Percentiles rank a stretch among this genome's conserved stretches.
phyloP scores from a whole-genome alignment of 495 filamentous ascomycete genomes.

The Tuber brumale region DNA sequence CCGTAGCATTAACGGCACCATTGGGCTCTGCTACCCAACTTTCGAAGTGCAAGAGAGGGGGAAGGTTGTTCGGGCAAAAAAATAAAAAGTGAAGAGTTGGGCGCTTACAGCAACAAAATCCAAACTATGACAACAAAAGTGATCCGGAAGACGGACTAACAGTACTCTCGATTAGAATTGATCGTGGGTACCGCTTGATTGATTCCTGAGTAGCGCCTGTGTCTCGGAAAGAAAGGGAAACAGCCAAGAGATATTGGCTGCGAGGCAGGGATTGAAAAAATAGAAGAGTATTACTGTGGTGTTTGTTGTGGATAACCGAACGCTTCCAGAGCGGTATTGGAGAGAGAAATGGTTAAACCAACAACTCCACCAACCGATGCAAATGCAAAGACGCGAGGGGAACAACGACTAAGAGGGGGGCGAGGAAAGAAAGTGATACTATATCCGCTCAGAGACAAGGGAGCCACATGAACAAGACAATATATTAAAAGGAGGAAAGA shows the following conservation, averaged over 20 bases:
- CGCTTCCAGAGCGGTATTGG: constrained; percentile 1
- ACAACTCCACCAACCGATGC: constrained; percentile 2
- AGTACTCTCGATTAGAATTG: background rate
- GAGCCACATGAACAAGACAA: background rate
- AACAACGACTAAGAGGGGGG: background rate
- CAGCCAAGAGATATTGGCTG: background rate
- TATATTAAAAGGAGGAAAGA: background rate
- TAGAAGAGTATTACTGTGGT: background rate
- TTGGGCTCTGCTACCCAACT: background rate
- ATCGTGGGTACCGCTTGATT: background rate
- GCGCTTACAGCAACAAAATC: background rate
- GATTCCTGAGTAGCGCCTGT: background rate
- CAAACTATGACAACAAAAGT: background rate
- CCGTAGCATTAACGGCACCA: background rate
- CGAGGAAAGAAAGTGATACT: background rate
- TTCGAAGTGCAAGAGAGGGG: background rate
- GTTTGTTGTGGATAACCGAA: constrained; percentile 4
- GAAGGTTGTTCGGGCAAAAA: background rate
- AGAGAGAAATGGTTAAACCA: background rate
- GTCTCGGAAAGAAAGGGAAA: background rate
- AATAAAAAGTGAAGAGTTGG: background rate
- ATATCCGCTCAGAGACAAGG: background rate
- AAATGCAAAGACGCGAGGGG: background rate
- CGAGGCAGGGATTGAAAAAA: background rate
- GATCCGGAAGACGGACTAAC: background rate